Percentiles rank a stretch among this genome's conserved stretches.
Evolutionary conservation across 2,329 filamentous ascomycete genomes (phyloP).

Genomic region (Alternaria triticimaculans): DNA sequence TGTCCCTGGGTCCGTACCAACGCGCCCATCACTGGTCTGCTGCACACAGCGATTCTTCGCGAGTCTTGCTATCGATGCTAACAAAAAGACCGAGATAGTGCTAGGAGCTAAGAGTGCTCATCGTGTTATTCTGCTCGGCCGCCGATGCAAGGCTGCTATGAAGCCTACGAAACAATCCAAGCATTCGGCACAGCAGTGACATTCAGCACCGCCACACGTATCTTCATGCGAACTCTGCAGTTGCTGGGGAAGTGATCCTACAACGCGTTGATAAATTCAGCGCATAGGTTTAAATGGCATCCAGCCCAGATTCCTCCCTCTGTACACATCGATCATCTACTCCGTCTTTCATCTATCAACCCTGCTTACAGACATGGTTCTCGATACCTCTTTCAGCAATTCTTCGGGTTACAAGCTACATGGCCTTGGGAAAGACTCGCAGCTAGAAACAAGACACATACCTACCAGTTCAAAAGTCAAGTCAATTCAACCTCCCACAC

Average conservation of each 20-base stretch:
- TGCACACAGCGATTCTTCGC: neutral
- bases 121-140: neutral
- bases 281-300: neutral
- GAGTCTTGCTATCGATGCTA: neutral
- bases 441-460: neutral
- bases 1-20: neutral
- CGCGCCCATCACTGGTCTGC: neutral
- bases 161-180: neutral
- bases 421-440: neutral
- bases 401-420: neutral
- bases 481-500: neutral
- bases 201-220: conserved; percentile 16
- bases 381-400: neutral
- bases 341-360: neutral
- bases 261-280: neutral
- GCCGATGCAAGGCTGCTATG: neutral
- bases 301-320: neutral
- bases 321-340: neutral
- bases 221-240: neutral
- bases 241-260: neutral
- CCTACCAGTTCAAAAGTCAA: neutral
- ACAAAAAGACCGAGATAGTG: neutral
- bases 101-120: neutral
- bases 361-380: neutral
- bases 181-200: conserved; percentile 5